Evolutionary conservation across 257 asterid species (phyloP).

Genomic region (Oldenlandia corymbosa): DNA sequence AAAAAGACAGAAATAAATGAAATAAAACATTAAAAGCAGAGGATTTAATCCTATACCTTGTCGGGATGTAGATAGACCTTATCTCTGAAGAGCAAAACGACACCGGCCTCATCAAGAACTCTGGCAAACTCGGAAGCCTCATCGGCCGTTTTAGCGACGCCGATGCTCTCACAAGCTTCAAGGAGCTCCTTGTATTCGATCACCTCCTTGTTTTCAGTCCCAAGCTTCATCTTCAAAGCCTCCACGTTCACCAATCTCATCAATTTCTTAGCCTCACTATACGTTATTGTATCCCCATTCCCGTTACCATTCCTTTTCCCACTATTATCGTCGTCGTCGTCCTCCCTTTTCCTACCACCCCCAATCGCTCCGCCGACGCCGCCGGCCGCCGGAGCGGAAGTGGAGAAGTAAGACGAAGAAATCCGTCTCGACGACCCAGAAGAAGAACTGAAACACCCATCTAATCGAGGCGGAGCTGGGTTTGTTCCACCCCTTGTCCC

Average conservation of each 20-base stretch:
- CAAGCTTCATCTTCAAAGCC: constrained; percentile 63
- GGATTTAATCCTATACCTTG: constrained; percentile 36
- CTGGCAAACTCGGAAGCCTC: constrained; percentile 84
- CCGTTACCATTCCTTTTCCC: constrained; percentile 15
- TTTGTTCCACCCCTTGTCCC: background rate
- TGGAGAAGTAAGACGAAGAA: constrained; percentile 25
- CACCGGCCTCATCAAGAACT: constrained; percentile 90
- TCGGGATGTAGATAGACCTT: constrained; percentile 88
- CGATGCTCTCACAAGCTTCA: constrained; percentile 53
- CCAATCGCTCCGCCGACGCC: constrained; percentile 4
- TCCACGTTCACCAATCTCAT: constrained; percentile 90
- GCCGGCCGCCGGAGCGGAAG: constrained; percentile 1
- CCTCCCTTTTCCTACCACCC: constrained; percentile 18
- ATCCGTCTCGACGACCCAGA: constrained; percentile 21
- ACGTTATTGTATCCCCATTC: constrained; percentile 38
- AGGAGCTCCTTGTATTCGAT: constrained; percentile 61
- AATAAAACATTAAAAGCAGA: background rate
- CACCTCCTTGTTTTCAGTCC: constrained; percentile 61
- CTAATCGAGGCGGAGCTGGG: constrained; percentile 8
- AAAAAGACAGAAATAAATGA: background rate
- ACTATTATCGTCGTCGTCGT: background rate
- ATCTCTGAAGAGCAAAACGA: constrained; percentile 74
- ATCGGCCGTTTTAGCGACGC: constrained; percentile 55
- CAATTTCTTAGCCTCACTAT: constrained; percentile 74
- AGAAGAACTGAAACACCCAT: constrained; percentile 6